phyloP scores from a whole-genome alignment of 2,329 filamentous ascomycete genomes.

The Ceratocystiopsis brevicomis region DNA sequence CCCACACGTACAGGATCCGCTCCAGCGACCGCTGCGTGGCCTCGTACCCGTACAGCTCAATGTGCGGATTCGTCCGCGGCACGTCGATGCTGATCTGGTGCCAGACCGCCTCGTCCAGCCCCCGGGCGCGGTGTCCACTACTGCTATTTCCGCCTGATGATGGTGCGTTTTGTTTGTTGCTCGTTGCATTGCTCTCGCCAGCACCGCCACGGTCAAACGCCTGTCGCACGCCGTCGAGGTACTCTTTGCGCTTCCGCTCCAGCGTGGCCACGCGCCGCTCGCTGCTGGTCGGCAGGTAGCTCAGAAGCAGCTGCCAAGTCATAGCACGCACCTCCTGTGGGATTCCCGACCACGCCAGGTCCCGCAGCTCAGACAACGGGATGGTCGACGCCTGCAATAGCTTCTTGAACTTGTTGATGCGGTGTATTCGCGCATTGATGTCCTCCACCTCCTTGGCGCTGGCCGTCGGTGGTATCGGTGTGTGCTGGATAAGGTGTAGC shows the following conservation, averaged over 20 bases:
- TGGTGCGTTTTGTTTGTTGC: neutral
- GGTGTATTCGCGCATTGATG: constrained; percentile 69
- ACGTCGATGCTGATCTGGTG: constrained; percentile 99
- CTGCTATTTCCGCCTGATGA: constrained; percentile 2
- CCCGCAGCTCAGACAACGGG: constrained; percentile 61
- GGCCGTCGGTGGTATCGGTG: constrained; percentile 52
- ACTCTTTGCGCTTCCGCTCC: constrained; percentile 90
- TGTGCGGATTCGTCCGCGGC: constrained; percentile 85
- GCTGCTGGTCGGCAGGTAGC: constrained; percentile 91
- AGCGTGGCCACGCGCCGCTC: constrained; percentile 78
- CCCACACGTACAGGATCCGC: constrained; percentile 92
- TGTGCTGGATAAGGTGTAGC: constrained; percentile 81
- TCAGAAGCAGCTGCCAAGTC: constrained; percentile 94
- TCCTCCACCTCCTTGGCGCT: constrained; percentile 69
- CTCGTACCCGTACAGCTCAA: constrained; percentile 88
- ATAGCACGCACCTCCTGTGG: constrained; percentile 92
- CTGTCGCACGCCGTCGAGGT: constrained; percentile 73
- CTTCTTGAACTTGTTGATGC: constrained; percentile 97
- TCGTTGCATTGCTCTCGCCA: constrained; percentile 7
- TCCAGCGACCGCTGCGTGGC: constrained; percentile 89
- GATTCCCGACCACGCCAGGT: constrained; percentile 83
- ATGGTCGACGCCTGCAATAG: constrained; percentile 86
- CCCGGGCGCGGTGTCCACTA: constrained; percentile 10
- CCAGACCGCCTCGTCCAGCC: constrained; percentile 91
- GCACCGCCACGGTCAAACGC: constrained; percentile 47